phyloP scores from a whole-genome alignment of 1,284 basidiomycete genomes.

The Leccinum subrobustum region DNA sequence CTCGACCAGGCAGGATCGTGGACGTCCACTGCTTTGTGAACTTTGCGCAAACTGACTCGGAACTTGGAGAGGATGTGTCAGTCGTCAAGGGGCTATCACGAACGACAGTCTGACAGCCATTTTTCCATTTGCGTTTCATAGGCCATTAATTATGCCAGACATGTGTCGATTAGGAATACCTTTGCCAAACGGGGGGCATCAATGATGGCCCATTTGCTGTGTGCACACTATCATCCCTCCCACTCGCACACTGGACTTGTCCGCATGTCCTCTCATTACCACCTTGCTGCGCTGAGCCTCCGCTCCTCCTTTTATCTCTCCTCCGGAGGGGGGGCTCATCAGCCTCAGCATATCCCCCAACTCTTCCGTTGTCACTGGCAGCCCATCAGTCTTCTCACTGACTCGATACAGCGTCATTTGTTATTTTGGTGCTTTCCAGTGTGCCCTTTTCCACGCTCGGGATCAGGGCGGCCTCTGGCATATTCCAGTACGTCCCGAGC shows the following conservation, averaged over 20 bases:
- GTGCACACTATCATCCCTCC: constrained; percentile 20
- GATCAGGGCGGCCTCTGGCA: constrained; percentile 13
- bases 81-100: constrained; percentile 22
- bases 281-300: constrained; percentile 23
- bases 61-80: constrained; percentile 18
- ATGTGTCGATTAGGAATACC: constrained; percentile 31
- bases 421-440: constrained; percentile 6
- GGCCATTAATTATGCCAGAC: constrained; percentile 30
- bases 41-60: constrained; percentile 17
- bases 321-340: constrained; percentile 2
- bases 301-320: constrained; percentile 31
- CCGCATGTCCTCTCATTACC: constrained; percentile 30
- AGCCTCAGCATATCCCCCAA: constrained; percentile 7
- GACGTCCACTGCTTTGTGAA: constrained; percentile 21
- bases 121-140: constrained; percentile 32
- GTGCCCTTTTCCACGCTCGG: constrained; percentile 34
- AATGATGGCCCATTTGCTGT: constrained; percentile 19
- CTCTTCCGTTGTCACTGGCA: constrained; percentile 3
- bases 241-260: constrained; percentile 15
- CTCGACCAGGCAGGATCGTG: constrained; percentile 20
- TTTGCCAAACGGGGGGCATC: constrained; percentile 30
- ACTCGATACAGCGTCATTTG: constrained; percentile 4
- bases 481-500: constrained; percentile 24
- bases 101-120: constrained; percentile 23
- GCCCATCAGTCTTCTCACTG: neutral